Conservation (phyloP, 768 basidiomycete species). For the Neoboletus magnificus region DNA sequence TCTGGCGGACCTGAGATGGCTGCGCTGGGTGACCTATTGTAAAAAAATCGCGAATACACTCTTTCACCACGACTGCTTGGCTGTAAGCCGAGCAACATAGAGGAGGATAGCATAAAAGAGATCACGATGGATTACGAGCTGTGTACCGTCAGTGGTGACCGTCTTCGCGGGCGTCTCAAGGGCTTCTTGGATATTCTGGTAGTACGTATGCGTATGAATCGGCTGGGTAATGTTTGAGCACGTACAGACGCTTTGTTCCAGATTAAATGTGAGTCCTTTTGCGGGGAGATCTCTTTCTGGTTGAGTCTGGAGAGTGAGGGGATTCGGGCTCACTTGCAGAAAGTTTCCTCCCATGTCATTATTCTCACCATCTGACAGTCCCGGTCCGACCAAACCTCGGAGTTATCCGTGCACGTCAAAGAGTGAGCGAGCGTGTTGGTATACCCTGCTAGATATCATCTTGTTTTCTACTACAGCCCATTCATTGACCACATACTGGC, state of each 20-base stretch:
- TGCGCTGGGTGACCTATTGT: constrained; percentile 74
- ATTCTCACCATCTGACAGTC: neutral
- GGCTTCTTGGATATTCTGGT: neutral
- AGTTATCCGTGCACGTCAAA: too few species aligned
- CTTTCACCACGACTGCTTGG: constrained; percentile 1
- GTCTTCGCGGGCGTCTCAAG: neutral
- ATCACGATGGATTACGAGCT: neutral
- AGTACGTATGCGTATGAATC: neutral
- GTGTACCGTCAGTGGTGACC: neutral
- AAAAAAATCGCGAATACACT: constrained; percentile 21
- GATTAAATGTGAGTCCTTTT: neutral
- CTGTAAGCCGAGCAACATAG: constrained; percentile 9
- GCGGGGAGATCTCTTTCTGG: neutral
- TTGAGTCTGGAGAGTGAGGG: neutral
- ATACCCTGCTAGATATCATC: too few species aligned
- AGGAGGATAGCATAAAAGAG: constrained; percentile 3
- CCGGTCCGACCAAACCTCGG: neutral
- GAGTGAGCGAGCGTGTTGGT: too few species aligned
- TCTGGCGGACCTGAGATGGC: constrained; percentile 81
- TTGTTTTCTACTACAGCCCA: too few species aligned
- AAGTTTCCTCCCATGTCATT: too few species aligned
- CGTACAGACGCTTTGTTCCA: neutral
- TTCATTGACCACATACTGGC: too few species aligned
- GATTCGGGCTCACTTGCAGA: too few species aligned
- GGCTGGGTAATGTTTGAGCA: neutral